A percentile compares a stretch with the other conserved stretches of the same genome.
Conservation (phyloP, 441 rosid genomes). For the Capsella rubella region DNA sequence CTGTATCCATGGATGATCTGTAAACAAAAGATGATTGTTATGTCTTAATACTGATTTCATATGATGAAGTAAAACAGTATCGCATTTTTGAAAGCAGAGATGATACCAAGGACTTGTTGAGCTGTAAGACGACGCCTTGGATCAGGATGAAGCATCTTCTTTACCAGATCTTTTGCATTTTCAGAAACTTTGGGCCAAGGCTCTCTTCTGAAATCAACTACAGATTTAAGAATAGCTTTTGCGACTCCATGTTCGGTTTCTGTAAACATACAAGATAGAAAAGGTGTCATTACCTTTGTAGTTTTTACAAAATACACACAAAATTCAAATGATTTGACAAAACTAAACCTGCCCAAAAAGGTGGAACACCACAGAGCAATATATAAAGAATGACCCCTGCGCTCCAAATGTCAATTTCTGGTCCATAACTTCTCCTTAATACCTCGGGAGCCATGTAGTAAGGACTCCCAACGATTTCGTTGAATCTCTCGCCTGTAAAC, state of each 20-base stretch:
- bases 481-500: slow-evolving; percentile 62
- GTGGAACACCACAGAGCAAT: slow-evolving; percentile 75
- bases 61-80: neutral
- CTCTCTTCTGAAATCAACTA: slow-evolving; percentile 70
- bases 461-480: slow-evolving; percentile 80
- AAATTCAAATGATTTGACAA: slow-evolving; percentile 17
- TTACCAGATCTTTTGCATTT: slow-evolving; percentile 69
- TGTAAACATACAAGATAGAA: slow-evolving; percentile 33
- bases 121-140: slow-evolving; percentile 69
- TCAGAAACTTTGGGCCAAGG: slow-evolving; percentile 80
- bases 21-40: slow-evolving; percentile 27
- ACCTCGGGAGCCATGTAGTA: slow-evolving; percentile 90
- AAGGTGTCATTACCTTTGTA: neutral
- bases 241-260: slow-evolving; percentile 91
- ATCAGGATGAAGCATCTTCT: slow-evolving; percentile 80
- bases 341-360: slow-evolving; percentile 82
- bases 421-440: slow-evolving; percentile 69
- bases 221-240: slow-evolving; percentile 69
- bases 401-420: slow-evolving; percentile 81
- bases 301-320: neutral
- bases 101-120: slow-evolving; percentile 77
- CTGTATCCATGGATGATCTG: slow-evolving; percentile 82
- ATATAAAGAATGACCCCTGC: slow-evolving; percentile 85
- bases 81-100: slow-evolving; percentile 2
- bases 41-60: slow-evolving; percentile 9